These are phyloP conservation scores for Corymbia maculata DNA, from an alignment of 345 rosid genomes.

Conservation along the genomic window DNA sequence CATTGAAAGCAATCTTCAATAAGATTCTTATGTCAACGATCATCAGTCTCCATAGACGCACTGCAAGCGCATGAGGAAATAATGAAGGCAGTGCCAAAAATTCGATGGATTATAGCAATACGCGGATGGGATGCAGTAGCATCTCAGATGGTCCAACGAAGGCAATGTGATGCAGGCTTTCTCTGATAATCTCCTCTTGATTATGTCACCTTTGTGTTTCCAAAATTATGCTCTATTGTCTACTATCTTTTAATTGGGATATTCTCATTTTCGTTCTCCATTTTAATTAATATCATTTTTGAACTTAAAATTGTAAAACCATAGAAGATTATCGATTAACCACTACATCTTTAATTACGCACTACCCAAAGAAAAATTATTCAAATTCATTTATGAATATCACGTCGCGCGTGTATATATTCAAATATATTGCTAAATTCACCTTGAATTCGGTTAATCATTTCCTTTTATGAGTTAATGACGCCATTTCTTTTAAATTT, in stretches of 20 bases:
- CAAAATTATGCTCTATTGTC: not conserved
- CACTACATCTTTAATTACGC: not conserved
- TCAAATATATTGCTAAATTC: not conserved
- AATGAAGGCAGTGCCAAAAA: not conserved
- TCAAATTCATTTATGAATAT: not conserved
- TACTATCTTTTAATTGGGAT: not conserved
- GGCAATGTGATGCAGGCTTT: not conserved
- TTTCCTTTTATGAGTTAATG: not conserved
- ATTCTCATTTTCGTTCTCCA: not conserved
- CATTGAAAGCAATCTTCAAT: not conserved
- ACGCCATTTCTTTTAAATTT: not conserved
- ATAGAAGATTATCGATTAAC: not conserved
- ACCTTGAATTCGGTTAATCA: not conserved
- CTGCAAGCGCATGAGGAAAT: not conserved
- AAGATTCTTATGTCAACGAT: not conserved
- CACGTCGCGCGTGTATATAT: rapidly evolving
- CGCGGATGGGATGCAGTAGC: not conserved
- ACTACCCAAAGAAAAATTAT: not conserved
- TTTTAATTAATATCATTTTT: not conserved
- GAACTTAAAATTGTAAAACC: not conserved
- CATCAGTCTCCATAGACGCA: not conserved
- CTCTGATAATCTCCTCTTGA: not conserved
- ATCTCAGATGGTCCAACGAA: not conserved
- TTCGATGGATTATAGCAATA: not conserved
- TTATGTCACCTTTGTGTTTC: not conserved